phyloP scores from a whole-genome alignment of 306 rosid species.

The Oemleria cerasiformis region DNA sequence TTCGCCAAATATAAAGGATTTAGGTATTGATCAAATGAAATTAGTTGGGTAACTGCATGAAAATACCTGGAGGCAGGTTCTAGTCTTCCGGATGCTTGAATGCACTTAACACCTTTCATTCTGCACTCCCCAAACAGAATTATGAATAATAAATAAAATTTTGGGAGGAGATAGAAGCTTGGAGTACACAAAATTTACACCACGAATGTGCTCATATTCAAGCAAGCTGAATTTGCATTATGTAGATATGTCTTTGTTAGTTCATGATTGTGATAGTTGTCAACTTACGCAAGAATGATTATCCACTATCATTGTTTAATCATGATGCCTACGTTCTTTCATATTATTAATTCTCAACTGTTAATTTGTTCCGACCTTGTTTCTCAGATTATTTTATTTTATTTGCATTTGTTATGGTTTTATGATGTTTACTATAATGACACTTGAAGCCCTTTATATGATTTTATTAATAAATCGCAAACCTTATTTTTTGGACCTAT shows the following conservation, averaged over 20 bases:
- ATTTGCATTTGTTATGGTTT: slow-evolving; percentile 11
- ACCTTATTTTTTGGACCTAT: slow-evolving; percentile 18
- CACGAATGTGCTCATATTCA: background rate
- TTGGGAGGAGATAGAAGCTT: background rate
- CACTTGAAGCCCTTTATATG: slow-evolving; percentile 7
- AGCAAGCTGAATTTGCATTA: background rate
- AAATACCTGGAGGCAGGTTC: background rate
- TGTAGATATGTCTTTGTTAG: background rate
- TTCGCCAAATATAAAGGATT: background rate
- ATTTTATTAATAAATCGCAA: slow-evolving; percentile 15
- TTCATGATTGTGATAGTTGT: background rate
- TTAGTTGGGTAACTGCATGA: background rate
- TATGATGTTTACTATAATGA: slow-evolving; percentile 9
- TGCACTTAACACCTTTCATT: background rate
- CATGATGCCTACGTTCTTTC: background rate
- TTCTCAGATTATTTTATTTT: background rate
- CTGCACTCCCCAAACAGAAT: background rate
- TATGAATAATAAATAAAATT: background rate
- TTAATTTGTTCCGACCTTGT: background rate
- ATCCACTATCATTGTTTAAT: background rate
- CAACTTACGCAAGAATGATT: background rate
- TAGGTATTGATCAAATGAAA: slow-evolving; percentile 2
- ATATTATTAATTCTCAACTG: background rate
- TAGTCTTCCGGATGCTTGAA: background rate
- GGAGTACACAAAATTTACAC: background rate